phyloP scores from a whole-genome alignment of 1,284 basidiomycete genomes.

The Heimioporus punctisporus region DNA sequence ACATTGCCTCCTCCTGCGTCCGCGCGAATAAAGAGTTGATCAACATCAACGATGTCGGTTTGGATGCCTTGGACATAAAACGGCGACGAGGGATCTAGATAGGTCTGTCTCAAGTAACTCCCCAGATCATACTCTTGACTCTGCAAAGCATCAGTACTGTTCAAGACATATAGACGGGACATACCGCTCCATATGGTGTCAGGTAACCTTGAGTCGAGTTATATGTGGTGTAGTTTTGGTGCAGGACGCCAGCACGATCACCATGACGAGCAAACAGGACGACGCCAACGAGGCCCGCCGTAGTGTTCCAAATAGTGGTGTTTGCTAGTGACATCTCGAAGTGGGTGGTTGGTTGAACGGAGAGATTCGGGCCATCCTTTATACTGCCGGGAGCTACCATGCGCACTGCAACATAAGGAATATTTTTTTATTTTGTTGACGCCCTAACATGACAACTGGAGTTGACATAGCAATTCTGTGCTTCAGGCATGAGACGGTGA shows the following conservation, averaged over 20 bases:
- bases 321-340: conserved; percentile 31
- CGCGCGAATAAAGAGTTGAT: conserved; percentile 37
- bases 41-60: conserved; percentile 26
- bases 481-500: too few species aligned
- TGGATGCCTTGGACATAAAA: conserved; percentile 38
- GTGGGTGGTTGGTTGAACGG: too few species aligned
- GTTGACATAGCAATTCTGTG: too few species aligned
- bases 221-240: conserved; percentile 39
- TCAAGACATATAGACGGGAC: conserved; percentile 1
- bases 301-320: too few species aligned
- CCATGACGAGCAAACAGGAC: conserved; percentile 47
- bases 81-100: conserved; percentile 33
- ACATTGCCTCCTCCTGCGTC: conserved; percentile 47
- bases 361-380: too few species aligned
- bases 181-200: conserved; percentile 46
- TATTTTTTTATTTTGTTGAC: not conserved
- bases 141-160: conserved; percentile 3
- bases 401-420: too few species aligned
- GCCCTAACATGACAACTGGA: not conserved
- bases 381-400: not conserved
- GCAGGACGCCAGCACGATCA: conserved; percentile 39
- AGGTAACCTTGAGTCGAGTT: conserved; percentile 43
- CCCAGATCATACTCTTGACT: conserved; percentile 45
- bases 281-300: conserved; percentile 33
- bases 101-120: conserved; percentile 37